Evolutionary conservation across 352 stramenopile genomes (phyloP), one percentile per base, ranked within the genome.

Genomic region (Paralagenidium karlingii): DNA sequence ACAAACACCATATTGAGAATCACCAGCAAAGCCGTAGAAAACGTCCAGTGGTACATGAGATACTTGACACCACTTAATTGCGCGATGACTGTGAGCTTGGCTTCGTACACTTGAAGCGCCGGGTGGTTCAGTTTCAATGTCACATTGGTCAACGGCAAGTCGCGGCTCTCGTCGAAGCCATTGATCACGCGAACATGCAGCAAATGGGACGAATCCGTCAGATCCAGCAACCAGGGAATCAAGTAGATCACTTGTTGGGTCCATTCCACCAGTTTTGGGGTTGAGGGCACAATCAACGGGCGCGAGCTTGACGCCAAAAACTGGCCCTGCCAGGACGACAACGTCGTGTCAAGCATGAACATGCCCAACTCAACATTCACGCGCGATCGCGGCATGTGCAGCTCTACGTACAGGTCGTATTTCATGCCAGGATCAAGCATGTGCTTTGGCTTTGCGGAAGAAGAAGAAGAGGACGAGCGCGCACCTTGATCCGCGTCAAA

Each of bases 21-120:
- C 37, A 82, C 62, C 21, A 85, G 26, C 44, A 79, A 47, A 7
- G 75, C 73, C 0, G 75, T 88, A 21, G 73, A 51, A 20, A 85
- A 40, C 21, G 70, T 65, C 75, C 76, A 90, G 62, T 90, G 71
- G 53, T 90, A 90, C 76, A 90, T 90, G 42, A 87, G 55, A 34
- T 86, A 90, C 15, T 70, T 73, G 33, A 90, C 55, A 6, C 76
- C 76, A 32, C 70, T 71, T 33, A 90, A 58, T 54, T 90, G 76
- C 19, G 76, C 73, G 42, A 90, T 81, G 40, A 90, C 67, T 43
- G 68, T 87, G 26, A 90, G 63, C 47, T 79, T 78, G 19, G 67
- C 73, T 19, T 49, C 53, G 48, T 82, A 84, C 6, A 87, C 57
- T 38, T 90, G 76, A 40, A 90, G 26, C 41, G 55, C 53, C 1